Percentiles rank a stretch among this genome's conserved stretches.
Conservation (phyloP, 495 filamentous ascomycete genomes). For the Aspergillus avenaceus region DNA sequence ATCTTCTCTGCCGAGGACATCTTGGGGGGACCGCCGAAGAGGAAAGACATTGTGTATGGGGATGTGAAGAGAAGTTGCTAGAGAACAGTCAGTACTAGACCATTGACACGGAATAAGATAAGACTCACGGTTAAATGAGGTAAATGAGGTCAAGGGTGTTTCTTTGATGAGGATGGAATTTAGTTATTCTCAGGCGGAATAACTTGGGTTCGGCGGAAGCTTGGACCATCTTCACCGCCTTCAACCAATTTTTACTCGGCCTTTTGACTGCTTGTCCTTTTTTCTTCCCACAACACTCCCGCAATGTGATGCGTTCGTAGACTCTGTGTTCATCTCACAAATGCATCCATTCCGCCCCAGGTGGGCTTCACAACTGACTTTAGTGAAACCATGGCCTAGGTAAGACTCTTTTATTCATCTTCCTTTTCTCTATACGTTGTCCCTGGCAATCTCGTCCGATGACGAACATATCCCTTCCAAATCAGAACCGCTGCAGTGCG, state of each 20-base stretch:
- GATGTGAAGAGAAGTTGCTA: not conserved
- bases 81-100: not conserved
- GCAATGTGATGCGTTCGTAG: constrained; percentile 11
- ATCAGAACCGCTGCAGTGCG: constrained; percentile 97
- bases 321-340: constrained; percentile 10
- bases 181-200: constrained; percentile 6
- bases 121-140: too few species aligned
- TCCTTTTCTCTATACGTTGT: constrained; percentile 3
- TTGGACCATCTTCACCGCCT: constrained; percentile 28
- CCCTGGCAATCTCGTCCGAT: constrained; percentile 20
- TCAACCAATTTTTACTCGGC: constrained; percentile 17
- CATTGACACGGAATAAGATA: too few species aligned
- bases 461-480: constrained; percentile 49
- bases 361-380: constrained; percentile 25
- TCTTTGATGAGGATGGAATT: not conserved
- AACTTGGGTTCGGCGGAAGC: constrained; percentile 22
- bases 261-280: constrained; percentile 9
- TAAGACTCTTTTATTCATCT: constrained; percentile 25
- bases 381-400: constrained; percentile 26
- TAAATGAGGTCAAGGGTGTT: not conserved
- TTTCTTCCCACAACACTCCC: constrained; percentile 10
- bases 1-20: constrained; percentile 95
- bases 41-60: constrained; percentile 77
- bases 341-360: constrained; percentile 39
- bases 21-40: constrained; percentile 81